Evolutionary conservation across 129 eudicot species (phyloP), one percentile per base, ranked within the genome.

Genomic region (Lonicera japonica): DNA sequence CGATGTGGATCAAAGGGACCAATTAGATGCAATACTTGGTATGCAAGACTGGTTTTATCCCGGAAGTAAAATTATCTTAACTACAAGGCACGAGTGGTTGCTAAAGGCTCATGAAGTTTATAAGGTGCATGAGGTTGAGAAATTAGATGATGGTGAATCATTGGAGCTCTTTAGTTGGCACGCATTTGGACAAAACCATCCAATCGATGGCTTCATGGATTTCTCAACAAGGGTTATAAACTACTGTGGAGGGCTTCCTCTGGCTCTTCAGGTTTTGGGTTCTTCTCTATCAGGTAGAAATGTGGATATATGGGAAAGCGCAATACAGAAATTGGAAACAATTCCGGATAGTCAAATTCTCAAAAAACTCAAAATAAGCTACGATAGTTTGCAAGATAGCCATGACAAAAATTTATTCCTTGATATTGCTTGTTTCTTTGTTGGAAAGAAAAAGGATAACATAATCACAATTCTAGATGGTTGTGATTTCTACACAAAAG

Each of bases 11-110:
- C 48, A 21, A 55, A 40, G 54, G 8, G 70, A 71, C 13, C 76
- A 71, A 22, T 46, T 71, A 21, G 58, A 63, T 71, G 64, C 53
- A 9, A 13, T 71, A 34, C 70, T 71, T 63, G 76, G 76, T 21
- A 55, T 21, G 12, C 40, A 29, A 63, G 53, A 62, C 14, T 34
- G 48, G 64, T 58, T 72, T 36, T 38, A 56, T 58, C 71, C 66
- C 29, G 77, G 77, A 64, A 72, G 71, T 50, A 72, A 72, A 65
- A 51, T 72, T 21, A 58, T 72, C 43, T 17, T 71, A 25, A 71
- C 70, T 14, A 64, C 76, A 2, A 63, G 61, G 0, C 23, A 64
- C 25, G 24, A 29, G 10, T 4, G 14, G 9, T 5, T 62, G n/a
- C 23, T 62, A 22, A 41, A 46, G 67, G 67, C 50, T 21, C 19